A percentile compares a stretch with the other conserved stretches of the same genome.
These are phyloP conservation scores for Tricholoma bakamatsutake DNA, from an alignment of 768 basidiomycete genomes.

Conservation along the genomic window DNA sequence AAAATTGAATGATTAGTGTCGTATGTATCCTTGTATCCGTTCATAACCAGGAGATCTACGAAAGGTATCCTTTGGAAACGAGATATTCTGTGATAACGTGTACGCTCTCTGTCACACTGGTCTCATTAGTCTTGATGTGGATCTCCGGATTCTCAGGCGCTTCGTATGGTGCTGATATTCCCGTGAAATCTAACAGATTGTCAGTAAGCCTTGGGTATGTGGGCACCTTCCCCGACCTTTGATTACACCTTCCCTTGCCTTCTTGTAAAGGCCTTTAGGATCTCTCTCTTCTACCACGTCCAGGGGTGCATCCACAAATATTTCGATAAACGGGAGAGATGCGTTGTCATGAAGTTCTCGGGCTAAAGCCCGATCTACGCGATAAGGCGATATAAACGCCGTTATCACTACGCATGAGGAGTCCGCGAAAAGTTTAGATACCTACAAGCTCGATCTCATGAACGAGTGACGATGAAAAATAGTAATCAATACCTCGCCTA, in stretches of 20 bases:
- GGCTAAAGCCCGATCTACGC: constrained; percentile 76
- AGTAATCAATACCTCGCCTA: constrained; percentile 72
- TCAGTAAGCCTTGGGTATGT: background rate
- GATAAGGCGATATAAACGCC: constrained; percentile 99
- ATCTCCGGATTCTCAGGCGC: constrained; percentile 81
- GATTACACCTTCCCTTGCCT: constrained; percentile 91
- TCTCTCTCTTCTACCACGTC: constrained; percentile 85
- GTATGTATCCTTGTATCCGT: background rate
- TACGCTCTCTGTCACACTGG: constrained; percentile 74
- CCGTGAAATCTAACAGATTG: constrained; percentile 78
- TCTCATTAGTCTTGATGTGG: constrained; percentile 84
- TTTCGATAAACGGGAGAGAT: constrained; percentile 83
- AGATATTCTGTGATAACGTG: constrained; percentile 78
- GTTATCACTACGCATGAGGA: constrained; percentile 83
- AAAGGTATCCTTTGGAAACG: constrained; percentile 53
- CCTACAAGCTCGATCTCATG: constrained; percentile 37
- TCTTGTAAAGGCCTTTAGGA: constrained; percentile 97
- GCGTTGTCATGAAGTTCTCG: constrained; percentile 74
- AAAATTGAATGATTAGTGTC: no score
- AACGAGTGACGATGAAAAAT: background rate
- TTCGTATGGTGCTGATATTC: constrained; percentile 96
- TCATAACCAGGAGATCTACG: background rate
- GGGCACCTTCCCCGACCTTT: constrained; percentile 55
- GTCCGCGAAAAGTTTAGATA: constrained; percentile 91
- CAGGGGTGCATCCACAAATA: constrained; percentile 91